Conservation (phyloP, 2,329 filamentous ascomycete species). For the Colletotrichum melonis region DNA sequence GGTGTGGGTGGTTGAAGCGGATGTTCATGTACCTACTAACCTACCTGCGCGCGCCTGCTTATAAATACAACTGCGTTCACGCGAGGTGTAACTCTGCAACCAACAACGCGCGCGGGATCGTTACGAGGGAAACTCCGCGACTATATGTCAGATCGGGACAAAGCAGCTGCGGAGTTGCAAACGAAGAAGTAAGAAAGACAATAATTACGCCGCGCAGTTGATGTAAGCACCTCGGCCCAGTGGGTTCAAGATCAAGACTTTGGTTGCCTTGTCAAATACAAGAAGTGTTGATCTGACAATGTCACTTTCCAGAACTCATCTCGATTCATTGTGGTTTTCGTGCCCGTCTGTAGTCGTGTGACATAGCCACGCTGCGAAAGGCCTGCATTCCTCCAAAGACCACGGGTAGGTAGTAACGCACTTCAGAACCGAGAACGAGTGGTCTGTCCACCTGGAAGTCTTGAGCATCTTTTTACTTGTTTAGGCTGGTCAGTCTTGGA, state of each 20-base stretch:
- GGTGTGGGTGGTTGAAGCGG: neutral
- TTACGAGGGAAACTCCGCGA: neutral
- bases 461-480: neutral
- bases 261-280: too few relatives aligned
- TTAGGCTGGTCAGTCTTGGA: neutral
- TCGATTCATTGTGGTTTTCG: neutral
- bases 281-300: neutral
- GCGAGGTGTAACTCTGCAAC: neutral
- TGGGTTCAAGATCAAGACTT: neutral
- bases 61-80: neutral
- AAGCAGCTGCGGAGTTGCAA: neutral
- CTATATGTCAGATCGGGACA: neutral
- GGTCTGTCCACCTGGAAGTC: neutral
- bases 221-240: neutral
- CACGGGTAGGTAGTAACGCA: neutral
- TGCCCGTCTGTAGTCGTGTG: neutral
- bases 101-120: neutral
- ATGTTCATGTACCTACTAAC: neutral
- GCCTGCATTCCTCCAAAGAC: neutral
- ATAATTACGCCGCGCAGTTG: neutral
- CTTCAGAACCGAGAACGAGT: neutral
- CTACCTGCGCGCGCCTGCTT: neutral
- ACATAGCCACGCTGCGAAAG: neutral
- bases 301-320: neutral
- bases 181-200: neutral